A percentile compares a stretch with the other conserved stretches of the same genome.
Conservation (phyloP, 345 rosid species). For the Dimocarpus longan region DNA sequence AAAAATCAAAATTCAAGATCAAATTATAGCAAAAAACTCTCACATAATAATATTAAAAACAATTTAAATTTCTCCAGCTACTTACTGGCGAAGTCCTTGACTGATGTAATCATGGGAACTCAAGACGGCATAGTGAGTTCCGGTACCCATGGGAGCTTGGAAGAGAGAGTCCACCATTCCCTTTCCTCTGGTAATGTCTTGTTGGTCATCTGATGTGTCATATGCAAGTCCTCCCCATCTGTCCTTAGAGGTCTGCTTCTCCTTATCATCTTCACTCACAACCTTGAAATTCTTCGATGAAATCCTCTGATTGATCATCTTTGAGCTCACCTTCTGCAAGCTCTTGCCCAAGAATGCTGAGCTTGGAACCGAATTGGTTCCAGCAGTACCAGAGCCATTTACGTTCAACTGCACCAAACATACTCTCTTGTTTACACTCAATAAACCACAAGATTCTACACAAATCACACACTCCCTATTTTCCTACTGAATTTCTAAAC, state of each 20-base stretch:
- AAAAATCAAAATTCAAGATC: background rate
- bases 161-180: slow-evolving; percentile 58
- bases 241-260: slow-evolving; percentile 48
- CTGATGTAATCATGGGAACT: slow-evolving; percentile 51
- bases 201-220: slow-evolving; percentile 53
- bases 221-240: slow-evolving; percentile 46
- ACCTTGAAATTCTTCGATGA: slow-evolving; percentile 21
- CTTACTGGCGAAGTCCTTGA: slow-evolving; percentile 53
- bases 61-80: background rate
- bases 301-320: slow-evolving; percentile 15
- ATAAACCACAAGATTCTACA: slow-evolving; percentile 2
- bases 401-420: slow-evolving; percentile 39
- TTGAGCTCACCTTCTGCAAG: slow-evolving; percentile 27
- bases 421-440: slow-evolving; percentile 3
- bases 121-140: slow-evolving; percentile 55
- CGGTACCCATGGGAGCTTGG: slow-evolving; percentile 55
- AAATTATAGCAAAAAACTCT: background rate
- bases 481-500: background rate
- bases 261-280: slow-evolving; percentile 37
- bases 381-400: slow-evolving; percentile 18
- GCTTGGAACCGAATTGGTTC: slow-evolving; percentile 16
- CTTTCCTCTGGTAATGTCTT: slow-evolving; percentile 57
- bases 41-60: background rate
- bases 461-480: slow-evolving; percentile 3
- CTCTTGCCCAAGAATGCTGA: slow-evolving; percentile 36